A percentile compares a stretch with the other conserved stretches of the same genome.
Evolutionary conservation across 257 asterid genomes (phyloP).

Genomic region (Primulina eburnea): DNA sequence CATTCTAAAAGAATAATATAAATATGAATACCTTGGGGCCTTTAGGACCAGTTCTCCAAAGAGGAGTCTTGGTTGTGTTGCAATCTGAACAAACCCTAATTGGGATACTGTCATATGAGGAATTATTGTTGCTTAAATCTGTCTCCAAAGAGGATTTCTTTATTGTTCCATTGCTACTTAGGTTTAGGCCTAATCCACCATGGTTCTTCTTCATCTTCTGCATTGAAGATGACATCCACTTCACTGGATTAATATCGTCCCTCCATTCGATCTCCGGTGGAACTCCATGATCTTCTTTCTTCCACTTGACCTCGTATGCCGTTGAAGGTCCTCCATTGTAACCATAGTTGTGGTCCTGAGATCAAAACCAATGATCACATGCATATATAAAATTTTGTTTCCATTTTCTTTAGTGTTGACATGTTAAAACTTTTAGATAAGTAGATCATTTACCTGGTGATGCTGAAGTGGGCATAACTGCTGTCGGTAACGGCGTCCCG

Average conservation of each 20-base stretch:
- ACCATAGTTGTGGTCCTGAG: constrained; percentile 29
- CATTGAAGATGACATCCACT: constrained; percentile 61
- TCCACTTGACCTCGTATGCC: constrained; percentile 48
- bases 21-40: constrained; percentile 76
- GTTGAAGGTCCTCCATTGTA: constrained; percentile 35
- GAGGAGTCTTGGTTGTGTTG: constrained; percentile 92
- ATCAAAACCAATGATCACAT: constrained; percentile 14
- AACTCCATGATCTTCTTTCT: constrained; percentile 25
- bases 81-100: constrained; percentile 98
- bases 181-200: constrained; percentile 4
- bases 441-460: constrained; percentile 32
- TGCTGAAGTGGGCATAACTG: too few species aligned
- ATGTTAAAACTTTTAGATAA: too few species aligned
- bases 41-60: constrained; percentile 98
- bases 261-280: background rate
- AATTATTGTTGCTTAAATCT: constrained; percentile 55
- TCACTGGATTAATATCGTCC: constrained; percentile 13
- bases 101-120: constrained; percentile 52
- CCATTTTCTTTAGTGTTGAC: background rate
- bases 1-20: background rate
- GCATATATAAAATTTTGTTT: constrained; percentile 6
- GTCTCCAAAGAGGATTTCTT: constrained; percentile 42
- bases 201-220: constrained; percentile 42
- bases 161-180: background rate
- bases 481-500: too few species aligned